These are phyloP conservation scores for Ophiostoma pallidulum DNA, from an alignment of 2,329 filamentous ascomycete species.

Conservation along the genomic window DNA sequence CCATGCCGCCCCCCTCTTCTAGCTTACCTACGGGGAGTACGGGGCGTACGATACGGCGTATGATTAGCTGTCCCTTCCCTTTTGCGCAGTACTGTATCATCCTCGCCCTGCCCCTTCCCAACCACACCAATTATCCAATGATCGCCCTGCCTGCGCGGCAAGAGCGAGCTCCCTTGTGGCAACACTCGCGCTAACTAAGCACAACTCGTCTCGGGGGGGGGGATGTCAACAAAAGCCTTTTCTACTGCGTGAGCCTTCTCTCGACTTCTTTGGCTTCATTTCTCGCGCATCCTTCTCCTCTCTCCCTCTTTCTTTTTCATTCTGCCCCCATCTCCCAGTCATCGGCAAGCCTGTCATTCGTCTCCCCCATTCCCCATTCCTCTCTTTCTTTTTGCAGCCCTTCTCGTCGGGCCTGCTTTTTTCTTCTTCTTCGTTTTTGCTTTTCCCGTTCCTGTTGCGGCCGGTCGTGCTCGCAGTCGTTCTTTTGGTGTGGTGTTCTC, in stretches of 20 bases:
- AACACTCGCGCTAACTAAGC: constrained; percentile 6
- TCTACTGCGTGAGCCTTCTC: no score
- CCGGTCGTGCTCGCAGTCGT: not conserved
- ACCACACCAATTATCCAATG: constrained; percentile 9
- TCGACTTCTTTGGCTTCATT: not conserved
- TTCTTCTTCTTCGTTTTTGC: not conserved
- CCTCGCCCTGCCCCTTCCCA: no score
- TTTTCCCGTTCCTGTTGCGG: not conserved
- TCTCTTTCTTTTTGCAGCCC: not conserved
- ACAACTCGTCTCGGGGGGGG: not conserved
- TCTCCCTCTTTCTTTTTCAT: not conserved
- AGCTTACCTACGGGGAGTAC: no score
- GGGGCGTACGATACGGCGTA: no score
- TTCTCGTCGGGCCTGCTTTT: not conserved
- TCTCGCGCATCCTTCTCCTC: not conserved
- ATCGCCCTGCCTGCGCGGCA: constrained; percentile 4
- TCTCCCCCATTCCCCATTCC: not conserved
- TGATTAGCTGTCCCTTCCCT: no score
- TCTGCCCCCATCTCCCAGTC: not conserved
- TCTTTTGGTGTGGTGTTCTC: no score
- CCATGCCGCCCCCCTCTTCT: not conserved
- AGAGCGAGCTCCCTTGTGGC: constrained; percentile 13
- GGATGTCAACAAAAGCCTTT: constrained; percentile 13
- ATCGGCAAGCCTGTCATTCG: not conserved
- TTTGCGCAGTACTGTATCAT: no score